Conservation (phyloP, 805 yeast species). For the Peterozyma xylosa region DNA sequence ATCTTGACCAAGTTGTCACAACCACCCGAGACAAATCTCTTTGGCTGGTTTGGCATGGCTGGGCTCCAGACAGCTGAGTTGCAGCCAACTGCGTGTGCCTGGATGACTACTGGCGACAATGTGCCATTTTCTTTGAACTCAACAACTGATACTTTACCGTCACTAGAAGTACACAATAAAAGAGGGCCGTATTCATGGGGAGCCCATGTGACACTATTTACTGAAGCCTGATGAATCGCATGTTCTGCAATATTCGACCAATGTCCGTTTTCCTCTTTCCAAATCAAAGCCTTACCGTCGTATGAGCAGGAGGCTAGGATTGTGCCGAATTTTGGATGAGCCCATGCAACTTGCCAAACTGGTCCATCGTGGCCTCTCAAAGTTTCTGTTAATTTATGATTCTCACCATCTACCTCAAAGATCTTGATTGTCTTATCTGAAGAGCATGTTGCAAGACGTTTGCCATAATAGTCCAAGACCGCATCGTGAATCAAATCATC, state of each 20-base stretch:
- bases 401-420: constrained; percentile 84
- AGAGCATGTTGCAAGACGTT: constrained; percentile 91
- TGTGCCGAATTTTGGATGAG: constrained; percentile 96
- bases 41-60: constrained; percentile 18
- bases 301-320: constrained; percentile 92
- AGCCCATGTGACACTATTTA: constrained; percentile 93
- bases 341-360: constrained; percentile 99
- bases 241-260: constrained; percentile 89
- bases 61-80: constrained; percentile 94
- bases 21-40: constrained; percentile 90
- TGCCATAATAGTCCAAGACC: constrained; percentile 93
- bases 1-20: constrained; percentile 90
- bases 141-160: constrained; percentile 84
- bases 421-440: constrained; percentile 94
- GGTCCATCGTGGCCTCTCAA: constrained; percentile 95
- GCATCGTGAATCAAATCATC: constrained; percentile 95
- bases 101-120: constrained; percentile 50
- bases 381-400: constrained; percentile 76
- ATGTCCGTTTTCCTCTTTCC: constrained; percentile 88
- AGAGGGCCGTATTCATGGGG: constrained; percentile 96
- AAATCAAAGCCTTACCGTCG: constrained; percentile 88
- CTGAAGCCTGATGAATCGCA: constrained; percentile 86
- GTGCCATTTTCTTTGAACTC: constrained; percentile 90
- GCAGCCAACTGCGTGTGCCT: constrained; percentile 90
- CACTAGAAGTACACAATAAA: constrained; percentile 84